Conservation (phyloP, 1,284 basidiomycete genomes). For the Malassezia obtusa region DNA sequence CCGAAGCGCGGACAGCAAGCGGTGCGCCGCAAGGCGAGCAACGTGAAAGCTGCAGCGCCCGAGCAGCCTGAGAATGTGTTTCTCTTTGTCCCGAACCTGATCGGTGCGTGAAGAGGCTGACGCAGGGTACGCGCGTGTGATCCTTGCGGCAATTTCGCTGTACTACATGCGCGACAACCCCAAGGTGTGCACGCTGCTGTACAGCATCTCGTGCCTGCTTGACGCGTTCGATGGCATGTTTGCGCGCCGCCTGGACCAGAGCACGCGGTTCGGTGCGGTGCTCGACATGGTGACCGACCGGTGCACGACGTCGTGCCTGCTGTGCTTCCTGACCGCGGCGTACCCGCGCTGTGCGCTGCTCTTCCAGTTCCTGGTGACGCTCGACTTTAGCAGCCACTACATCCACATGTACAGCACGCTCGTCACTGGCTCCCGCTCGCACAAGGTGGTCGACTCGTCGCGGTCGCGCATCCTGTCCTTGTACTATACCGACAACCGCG, state of each 20-base stretch:
- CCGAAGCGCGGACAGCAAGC: constrained; percentile 20
- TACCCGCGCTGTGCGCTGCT: constrained; percentile 72
- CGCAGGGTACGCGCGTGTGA: constrained; percentile 78
- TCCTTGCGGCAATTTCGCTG: constrained; percentile 79
- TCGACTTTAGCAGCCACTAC: constrained; percentile 97
- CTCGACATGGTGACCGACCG: constrained; percentile 99
- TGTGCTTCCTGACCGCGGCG: constrained; percentile 83
- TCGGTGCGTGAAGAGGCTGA: no score
- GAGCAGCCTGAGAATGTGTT: constrained; percentile 34
- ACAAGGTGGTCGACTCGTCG: constrained; percentile 82
- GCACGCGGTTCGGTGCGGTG: constrained; percentile 92
- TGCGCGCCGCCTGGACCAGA: constrained; percentile 74
- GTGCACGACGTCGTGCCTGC: constrained; percentile 90
- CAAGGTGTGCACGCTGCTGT: constrained; percentile 79
- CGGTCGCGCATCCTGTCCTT: constrained; percentile 82
- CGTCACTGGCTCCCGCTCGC: constrained; percentile 78
- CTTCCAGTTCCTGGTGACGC: constrained; percentile 90
- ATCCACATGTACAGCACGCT: constrained; percentile 99
- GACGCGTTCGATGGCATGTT: constrained; percentile 93
- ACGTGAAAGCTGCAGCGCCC: no score
- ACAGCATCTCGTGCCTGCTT: constrained; percentile 82
- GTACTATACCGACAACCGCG: constrained; percentile 78
- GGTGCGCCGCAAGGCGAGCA: neutral
- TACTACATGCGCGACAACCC: constrained; percentile 77
- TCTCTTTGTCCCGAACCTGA: constrained; percentile 88